Evolutionary conservation across 352 stramenopile species (phyloP), one percentile per base, ranked within the genome.

Genomic region (Blastocystis hominis): DNA sequence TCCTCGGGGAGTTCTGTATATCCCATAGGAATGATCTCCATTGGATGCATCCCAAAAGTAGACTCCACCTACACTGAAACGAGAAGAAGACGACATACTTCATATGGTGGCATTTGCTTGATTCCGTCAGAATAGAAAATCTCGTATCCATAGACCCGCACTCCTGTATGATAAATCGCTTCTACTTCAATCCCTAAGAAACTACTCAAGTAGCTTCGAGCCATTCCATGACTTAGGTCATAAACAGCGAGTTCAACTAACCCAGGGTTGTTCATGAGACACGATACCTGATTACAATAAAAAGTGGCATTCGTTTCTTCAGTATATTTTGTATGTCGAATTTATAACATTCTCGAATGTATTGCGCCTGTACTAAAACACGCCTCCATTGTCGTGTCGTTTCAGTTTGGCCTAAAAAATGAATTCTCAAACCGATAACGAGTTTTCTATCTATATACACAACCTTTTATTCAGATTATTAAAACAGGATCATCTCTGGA

Each of bases 101-200:
- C 75, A 78, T 90, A 84, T 76, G 90, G 89, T 38, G 63, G 56
- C 86, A 91, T 91, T 42, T 66, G 88, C 86, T 97, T 93, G 88
- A 98, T 96, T 40, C 94, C 94, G 44, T 91, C 92, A 5, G 95
- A 95, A 89, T 96, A 98, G 90, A 98, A 98, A 79, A 96, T 98
- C 90, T 98, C 95, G 54, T 90, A 89, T 15, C 91, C 92, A 89
- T 91, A 94, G 0, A 91, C 91, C 24, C 94, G 40, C 6, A 94
- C 86, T 15, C 88, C 91, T 17, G 91, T 93, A 81, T 94, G 92
- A 34, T 91, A 92, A 72, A 98, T 94, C n/a, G 94, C 94, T 75
- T 97, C 95, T 72, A 98, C 95, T 59, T 94, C 90, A 79, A 94
- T 95, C 63, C 94, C 94, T 53, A 98, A 90, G 36, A 98, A 91